A percentile compares a stretch with the other conserved stretches of the same genome.
phyloP scores from a whole-genome alignment of 2,329 filamentous ascomycete genomes.

The Cladosporium phlei region DNA sequence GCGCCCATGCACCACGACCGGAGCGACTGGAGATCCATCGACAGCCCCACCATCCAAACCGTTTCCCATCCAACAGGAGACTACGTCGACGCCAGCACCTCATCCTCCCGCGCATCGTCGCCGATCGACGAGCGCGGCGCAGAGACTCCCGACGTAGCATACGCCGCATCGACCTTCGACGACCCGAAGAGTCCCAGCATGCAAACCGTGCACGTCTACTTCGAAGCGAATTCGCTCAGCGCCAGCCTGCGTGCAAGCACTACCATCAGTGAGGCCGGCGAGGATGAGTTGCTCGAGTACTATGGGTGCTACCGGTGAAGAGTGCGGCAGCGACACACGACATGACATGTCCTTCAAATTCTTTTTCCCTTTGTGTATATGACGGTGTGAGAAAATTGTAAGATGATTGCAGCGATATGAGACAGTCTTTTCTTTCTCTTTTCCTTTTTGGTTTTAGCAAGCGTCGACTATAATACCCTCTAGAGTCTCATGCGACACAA shows the following conservation, averaged over 20 bases:
- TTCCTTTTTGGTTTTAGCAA: no score
- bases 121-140: constrained; percentile 5
- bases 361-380: no score
- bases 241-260: constrained; percentile 2
- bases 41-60: background rate
- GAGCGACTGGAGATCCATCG: background rate
- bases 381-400: no score
- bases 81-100: constrained; percentile 1
- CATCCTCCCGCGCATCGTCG: constrained; percentile 6
- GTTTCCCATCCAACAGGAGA: background rate
- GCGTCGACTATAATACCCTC: no score
- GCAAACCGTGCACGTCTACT: constrained; percentile 12
- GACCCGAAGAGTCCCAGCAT: constrained; percentile 11
- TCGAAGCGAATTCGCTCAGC: background rate
- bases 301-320: constrained; percentile 5
- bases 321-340: background rate
- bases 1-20: background rate
- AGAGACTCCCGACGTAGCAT: background rate
- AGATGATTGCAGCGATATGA: no score
- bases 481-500: no score
- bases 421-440: no score
- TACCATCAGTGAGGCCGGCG: constrained; percentile 8
- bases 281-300: constrained; percentile 12
- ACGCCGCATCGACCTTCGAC: background rate
- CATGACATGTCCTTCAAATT: no score